phyloP scores from a whole-genome alignment of 768 basidiomycete species.

The Lactarius hatsudake region DNA sequence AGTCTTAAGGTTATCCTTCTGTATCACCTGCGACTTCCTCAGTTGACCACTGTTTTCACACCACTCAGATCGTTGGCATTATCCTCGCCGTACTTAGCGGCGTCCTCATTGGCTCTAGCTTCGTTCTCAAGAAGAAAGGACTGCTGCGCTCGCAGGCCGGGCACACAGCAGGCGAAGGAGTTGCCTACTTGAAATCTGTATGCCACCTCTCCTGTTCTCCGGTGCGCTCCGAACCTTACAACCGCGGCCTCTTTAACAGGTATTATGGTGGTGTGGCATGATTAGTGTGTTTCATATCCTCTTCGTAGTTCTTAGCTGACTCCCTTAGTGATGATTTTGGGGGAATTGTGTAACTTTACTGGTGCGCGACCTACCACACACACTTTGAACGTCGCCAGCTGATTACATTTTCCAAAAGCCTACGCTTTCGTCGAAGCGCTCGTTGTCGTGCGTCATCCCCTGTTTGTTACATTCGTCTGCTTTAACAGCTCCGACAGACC shows the following conservation, averaged over 20 bases:
- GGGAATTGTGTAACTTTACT: slow-evolving; percentile 83
- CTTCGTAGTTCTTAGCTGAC: not conserved
- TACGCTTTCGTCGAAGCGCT: slow-evolving; percentile 92
- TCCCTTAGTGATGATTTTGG: slow-evolving; percentile 80
- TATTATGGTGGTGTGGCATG: slow-evolving; percentile 96
- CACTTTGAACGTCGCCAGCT: slow-evolving; percentile 26
- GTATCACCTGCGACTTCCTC: not conserved
- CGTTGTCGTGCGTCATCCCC: slow-evolving; percentile 64
- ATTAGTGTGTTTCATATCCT: slow-evolving; percentile 51
- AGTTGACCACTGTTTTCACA: not conserved
- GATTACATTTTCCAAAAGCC: slow-evolving; percentile 39
- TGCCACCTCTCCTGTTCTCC: slow-evolving; percentile 33
- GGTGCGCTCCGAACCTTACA: slow-evolving; percentile 7
- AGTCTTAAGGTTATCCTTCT: slow-evolving; percentile 22
- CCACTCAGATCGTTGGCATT: slow-evolving; percentile 64
- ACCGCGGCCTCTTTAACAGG: slow-evolving; percentile 39
- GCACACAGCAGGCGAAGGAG: slow-evolving; percentile 76
- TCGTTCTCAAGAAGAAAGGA: slow-evolving; percentile 99
- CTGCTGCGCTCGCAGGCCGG: slow-evolving; percentile 79
- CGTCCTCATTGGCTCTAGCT: slow-evolving; percentile 85
- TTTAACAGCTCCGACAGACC: slow-evolving; percentile 48
- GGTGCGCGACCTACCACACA: slow-evolving; percentile 47
- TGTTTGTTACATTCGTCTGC: slow-evolving; percentile 12
- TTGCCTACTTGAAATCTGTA: slow-evolving; percentile 93
- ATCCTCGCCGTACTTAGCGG: slow-evolving; percentile 76